Evolutionary conservation across 805 yeast genomes (phyloP).

Genomic region (Candida methanosorbosa): DNA sequence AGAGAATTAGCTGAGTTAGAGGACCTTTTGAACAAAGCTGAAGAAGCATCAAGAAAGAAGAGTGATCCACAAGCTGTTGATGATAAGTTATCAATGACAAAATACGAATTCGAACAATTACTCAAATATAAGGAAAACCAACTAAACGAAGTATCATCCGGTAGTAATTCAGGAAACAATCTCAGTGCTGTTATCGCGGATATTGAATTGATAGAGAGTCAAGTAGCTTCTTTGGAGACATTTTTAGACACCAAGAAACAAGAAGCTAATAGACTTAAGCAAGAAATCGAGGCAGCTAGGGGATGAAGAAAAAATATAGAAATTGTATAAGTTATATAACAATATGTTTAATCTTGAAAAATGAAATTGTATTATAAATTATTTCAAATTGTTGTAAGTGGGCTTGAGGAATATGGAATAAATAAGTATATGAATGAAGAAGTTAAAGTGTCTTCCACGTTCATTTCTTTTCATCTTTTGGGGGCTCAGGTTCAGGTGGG

Average conservation of each 20-base stretch:
- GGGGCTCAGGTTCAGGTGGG: constrained; percentile 59
- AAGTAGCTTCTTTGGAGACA: constrained; percentile 63
- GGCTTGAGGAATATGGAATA: background rate
- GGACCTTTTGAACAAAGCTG: constrained; percentile 49
- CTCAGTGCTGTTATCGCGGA: constrained; percentile 50
- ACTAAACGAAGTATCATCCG: constrained; percentile 28
- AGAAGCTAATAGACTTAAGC: constrained; percentile 46
- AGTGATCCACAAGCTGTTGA: constrained; percentile 12
- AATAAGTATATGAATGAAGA: constrained; percentile 1
- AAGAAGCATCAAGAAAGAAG: constrained; percentile 32
- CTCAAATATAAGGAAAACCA: constrained; percentile 67
- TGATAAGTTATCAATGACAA: constrained; percentile 22
- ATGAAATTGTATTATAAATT: background rate
- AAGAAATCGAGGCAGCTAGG: constrained; percentile 22
- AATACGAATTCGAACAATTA: constrained; percentile 72
- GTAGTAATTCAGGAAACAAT: constrained; percentile 18
- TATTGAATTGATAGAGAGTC: constrained; percentile 64
- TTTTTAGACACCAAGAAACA: constrained; percentile 52
- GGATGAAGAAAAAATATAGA: constrained; percentile 11
- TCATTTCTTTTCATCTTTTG: constrained; percentile 22
- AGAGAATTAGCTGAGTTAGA: constrained; percentile 74
- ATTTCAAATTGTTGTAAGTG: background rate
- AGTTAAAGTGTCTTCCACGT: background rate
- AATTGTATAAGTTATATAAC: background rate
- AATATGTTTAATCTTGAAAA: too few species aligned